Base-by-base conservation (phyloP, 805 yeast genomes). In the Dipodascus geniculatus region DNA sequence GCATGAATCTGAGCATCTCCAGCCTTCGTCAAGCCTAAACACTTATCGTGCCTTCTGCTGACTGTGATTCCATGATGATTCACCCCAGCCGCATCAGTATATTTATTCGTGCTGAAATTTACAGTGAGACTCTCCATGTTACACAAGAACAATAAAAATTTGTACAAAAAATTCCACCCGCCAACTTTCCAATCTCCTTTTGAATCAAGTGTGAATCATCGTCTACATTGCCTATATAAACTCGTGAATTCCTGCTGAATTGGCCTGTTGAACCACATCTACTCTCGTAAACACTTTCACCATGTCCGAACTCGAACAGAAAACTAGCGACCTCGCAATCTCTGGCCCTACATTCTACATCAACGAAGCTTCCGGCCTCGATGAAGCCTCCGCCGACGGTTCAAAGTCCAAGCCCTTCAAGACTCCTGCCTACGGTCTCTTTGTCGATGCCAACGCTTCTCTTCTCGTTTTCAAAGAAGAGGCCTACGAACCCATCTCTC, bases 381-480 rank as follows among this genome's bases (percentile, higher is more conserved):
- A 88, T 62, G 78, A 73, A 49, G 62, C 73, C 22, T 70, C 76
- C 23, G 75, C 74, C n/a, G 56, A 66, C 2, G 98, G 98, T 51
- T 58, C 87, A 22, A 76, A 82, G 66, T 76, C 74, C 22, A 62
- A 73, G 22, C 98, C 99, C 49, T 89, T 73, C 73, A 80, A 85
- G 65, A 79, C 88, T 9, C 74, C 97, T 16, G 95, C 98, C 0
- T 91, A 69, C 66, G 99, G 97, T 2, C 64, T 85, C 44, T 83
- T 66, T 62, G 59, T 64, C 20, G 58, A 66, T 50, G 78, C 82
- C 31, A 77, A 75, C 17, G 69, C 57, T 20, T 56, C 57, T 58
- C 28, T 65, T 57, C 50, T 65, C 61, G 33, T 52, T 49, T 62
- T 42, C 56, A 83, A 82, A 60, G 72, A 72, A 42, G 87, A 79